Conservation (phyloP, 2,329 filamentous ascomycete genomes). For the Stemphylium beticola region DNA sequence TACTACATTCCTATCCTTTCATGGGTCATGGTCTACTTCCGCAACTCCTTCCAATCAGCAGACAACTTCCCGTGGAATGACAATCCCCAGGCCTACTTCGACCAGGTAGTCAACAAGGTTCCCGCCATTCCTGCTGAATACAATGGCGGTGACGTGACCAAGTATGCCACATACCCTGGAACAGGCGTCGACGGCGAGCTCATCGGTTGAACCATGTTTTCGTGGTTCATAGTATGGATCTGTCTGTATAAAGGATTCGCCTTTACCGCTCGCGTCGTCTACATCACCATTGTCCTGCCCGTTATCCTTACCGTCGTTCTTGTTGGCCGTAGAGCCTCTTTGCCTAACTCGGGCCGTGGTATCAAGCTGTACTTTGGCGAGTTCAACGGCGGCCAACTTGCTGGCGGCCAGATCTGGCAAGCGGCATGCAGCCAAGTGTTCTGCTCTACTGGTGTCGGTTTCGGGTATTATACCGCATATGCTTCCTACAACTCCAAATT, state of each 20-base stretch:
- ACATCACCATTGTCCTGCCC: slow-evolving; percentile 27
- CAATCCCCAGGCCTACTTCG: slow-evolving; percentile 11
- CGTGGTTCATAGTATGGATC: slow-evolving; percentile 15
- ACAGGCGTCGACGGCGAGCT: background rate
- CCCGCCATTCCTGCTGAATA: background rate
- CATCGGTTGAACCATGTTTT: slow-evolving; percentile 6
- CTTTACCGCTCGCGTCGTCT: slow-evolving; percentile 24
- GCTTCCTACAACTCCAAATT: slow-evolving; percentile 61
- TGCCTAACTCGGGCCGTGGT: slow-evolving; percentile 14
- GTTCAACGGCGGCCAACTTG: slow-evolving; percentile 23
- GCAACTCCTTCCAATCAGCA: slow-evolving; percentile 13
- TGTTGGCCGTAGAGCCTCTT: slow-evolving; percentile 16
- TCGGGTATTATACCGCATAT: slow-evolving; percentile 62
- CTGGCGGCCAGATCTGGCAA: slow-evolving; percentile 58
- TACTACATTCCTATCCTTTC: slow-evolving; percentile 23
- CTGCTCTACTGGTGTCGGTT: slow-evolving; percentile 57
- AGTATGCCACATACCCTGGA: background rate
- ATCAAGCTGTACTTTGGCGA: slow-evolving; percentile 17
- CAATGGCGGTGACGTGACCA: background rate
- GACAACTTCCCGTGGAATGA: slow-evolving; percentile 21
- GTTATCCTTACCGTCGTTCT: slow-evolving; percentile 18
- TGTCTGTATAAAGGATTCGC: slow-evolving; percentile 23
- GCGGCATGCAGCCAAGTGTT: slow-evolving; percentile 59
- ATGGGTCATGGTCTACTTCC: slow-evolving; percentile 27
- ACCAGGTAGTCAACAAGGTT: slow-evolving; percentile 4